Evolutionary conservation across 1,139 yeast species (phyloP), one percentile per base, ranked within the genome.

Genomic region (Protomyces pachydermus): DNA sequence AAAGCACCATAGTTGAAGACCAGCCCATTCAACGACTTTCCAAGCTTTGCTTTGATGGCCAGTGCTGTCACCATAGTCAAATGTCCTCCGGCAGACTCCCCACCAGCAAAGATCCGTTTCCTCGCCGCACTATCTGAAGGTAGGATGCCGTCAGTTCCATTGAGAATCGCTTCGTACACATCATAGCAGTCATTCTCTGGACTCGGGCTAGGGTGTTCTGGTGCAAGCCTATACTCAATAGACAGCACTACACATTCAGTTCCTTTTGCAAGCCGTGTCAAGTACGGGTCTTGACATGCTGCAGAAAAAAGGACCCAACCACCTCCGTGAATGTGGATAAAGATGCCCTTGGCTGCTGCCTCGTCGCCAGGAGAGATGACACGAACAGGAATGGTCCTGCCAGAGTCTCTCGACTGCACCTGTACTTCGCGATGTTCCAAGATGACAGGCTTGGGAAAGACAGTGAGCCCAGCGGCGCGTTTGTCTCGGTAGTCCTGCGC

Each of bases 21-120:
- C 3, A 34, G 10, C 16, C 48, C 57, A 8, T 48, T 12, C 37
- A 54, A n/a, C 5, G 57, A 12, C 20, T 54, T 39, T 34, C 38
- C 35, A 28, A 35, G 57, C 18, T 28, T 37, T n/a, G 12, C 34
- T 38, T 54, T 37, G 37, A 54, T 20, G 8, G 57, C 57, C 12
- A 54, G 6, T 4, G 38, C 38, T 34, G 57, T 54, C 18, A 20
- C 25, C 50, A 34, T 34, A 37, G 57, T 42, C 18, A 54, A 23
- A 38, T 54, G 57, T 1, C 48, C 57, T 3, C 57, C 57, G 2
- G 57, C 57, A 23, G 57, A 54, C 23, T 54, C 57, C 18, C 57
- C 57, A 16, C 57, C 48, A 6, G 39, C 28, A 14, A 54, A 39
- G 1, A 54, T 37, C 10, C 25, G 46, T 25, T 38, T 37, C 34